Conservation (phyloP, 495 filamentous ascomycete genomes). For the Daldinia decipiens region DNA sequence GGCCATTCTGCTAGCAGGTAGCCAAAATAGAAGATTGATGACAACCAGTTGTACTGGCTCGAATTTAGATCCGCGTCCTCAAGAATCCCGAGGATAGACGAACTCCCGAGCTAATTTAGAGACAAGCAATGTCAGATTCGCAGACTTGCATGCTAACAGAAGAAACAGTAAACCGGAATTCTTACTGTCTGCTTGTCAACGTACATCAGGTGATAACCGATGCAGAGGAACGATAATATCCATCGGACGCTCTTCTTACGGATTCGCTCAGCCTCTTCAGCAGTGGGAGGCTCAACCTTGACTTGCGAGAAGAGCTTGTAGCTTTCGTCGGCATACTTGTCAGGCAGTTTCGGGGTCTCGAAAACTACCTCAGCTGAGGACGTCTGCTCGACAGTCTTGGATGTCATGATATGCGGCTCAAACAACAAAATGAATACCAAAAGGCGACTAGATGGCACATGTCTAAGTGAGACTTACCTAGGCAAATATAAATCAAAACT, state of each 20-base stretch:
- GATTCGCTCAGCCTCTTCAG: constrained; percentile 51
- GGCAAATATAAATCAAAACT: constrained; percentile 14
- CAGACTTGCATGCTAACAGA: background rate
- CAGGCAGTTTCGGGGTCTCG: constrained; percentile 49
- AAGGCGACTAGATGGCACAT: background rate
- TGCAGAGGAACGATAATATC: constrained; percentile 56
- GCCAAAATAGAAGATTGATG: constrained; percentile 45
- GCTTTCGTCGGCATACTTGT: constrained; percentile 56
- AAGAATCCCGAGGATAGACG: constrained; percentile 49
- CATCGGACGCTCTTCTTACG: constrained; percentile 55
- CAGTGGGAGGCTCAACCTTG: constrained; percentile 51
- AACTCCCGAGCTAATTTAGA: constrained; percentile 52
- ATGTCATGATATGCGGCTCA: constrained; percentile 16
- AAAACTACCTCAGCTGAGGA: constrained; percentile 13
- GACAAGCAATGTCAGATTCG: background rate
- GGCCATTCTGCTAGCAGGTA: constrained; percentile 55
- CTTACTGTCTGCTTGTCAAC: constrained; percentile 59
- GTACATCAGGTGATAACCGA: constrained; percentile 60
- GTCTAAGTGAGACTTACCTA: background rate
- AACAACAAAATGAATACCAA: constrained; percentile 3
- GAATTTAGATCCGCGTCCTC: constrained; percentile 46
- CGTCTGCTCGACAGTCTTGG: constrained; percentile 20
- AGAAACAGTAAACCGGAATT: background rate
- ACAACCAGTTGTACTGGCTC: constrained; percentile 49
- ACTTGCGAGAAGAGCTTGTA: constrained; percentile 57